These are phyloP conservation scores for Cladochytrium replicatum DNA, from an alignment of 192 early-diverging fungal species.

Conservation along the genomic window DNA sequence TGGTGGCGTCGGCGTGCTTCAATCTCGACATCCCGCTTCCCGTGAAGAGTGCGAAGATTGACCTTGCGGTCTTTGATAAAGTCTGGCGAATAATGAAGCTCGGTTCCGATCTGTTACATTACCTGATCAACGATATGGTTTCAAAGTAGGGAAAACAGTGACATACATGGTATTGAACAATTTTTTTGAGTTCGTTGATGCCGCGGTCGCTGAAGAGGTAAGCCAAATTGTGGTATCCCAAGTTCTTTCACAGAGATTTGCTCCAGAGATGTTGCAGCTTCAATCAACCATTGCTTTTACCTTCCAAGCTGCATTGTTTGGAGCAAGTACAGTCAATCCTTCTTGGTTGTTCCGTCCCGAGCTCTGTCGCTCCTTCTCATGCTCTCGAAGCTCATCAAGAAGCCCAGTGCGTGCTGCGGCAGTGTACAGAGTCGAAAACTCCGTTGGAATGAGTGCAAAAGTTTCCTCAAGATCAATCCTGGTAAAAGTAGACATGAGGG, in stretches of 20 bases:
- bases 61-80: slow-evolving; percentile 20
- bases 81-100: slow-evolving; percentile 23
- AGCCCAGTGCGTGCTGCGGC: slow-evolving; percentile 15
- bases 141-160: slow-evolving; percentile 1
- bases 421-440: slow-evolving; percentile 14
- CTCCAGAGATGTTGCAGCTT: not conserved
- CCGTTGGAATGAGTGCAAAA: too few relatives aligned
- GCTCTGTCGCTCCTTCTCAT: too few relatives aligned
- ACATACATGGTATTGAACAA: slow-evolving; percentile 24
- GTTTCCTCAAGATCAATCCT: too few relatives aligned
- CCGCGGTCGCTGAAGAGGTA: slow-evolving; percentile 22
- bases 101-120: slow-evolving; percentile 3
- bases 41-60: slow-evolving; percentile 8
- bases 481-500: too few relatives aligned
- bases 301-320: slow-evolving; percentile 23
- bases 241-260: not conserved
- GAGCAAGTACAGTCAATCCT: slow-evolving; percentile 19
- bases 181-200: slow-evolving; percentile 20
- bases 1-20: slow-evolving; percentile 10
- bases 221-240: slow-evolving; percentile 20
- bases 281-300: not conserved
- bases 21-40: slow-evolving; percentile 1
- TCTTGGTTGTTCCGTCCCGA: slow-evolving; percentile 4
- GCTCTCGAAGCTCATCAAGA: not conserved
- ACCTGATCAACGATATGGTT: slow-evolving; percentile 3